Evolutionary conservation across 495 filamentous ascomycete genomes (phyloP).

Genomic region (Xylaria castorea): DNA sequence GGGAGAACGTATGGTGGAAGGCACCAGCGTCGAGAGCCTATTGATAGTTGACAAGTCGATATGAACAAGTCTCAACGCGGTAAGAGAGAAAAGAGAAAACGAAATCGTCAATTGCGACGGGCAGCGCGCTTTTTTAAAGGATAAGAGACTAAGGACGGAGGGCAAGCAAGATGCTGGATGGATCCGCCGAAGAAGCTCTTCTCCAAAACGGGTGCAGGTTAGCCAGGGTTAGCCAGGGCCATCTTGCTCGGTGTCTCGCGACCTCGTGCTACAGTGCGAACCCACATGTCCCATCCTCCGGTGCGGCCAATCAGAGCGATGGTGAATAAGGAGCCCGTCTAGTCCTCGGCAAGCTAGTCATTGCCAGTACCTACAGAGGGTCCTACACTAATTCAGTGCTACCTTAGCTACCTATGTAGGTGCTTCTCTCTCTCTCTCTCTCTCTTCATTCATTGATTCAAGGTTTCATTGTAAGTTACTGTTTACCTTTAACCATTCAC

Average conservation of each 20-base stretch:
- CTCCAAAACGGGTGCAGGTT: slow-evolving; percentile 34
- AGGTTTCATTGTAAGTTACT: not conserved
- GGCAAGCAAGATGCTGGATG: slow-evolving; percentile 33
- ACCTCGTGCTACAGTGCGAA: slow-evolving; percentile 31
- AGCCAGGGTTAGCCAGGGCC: slow-evolving; percentile 1
- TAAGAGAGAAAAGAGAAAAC: slow-evolving; percentile 36
- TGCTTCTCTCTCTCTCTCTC: not conserved
- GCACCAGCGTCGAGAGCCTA: slow-evolving; percentile 45
- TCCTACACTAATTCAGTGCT: not conserved
- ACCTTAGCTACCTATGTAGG: not conserved
- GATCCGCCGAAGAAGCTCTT: slow-evolving; percentile 49
- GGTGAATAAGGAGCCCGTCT: slow-evolving; percentile 17
- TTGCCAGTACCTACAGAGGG: not conserved
- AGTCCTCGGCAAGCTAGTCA: not conserved
- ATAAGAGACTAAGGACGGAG: slow-evolving; percentile 34
- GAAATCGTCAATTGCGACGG: slow-evolving; percentile 41
- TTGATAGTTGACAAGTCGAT: slow-evolving; percentile 41
- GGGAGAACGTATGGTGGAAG: slow-evolving; percentile 40
- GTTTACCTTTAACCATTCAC: not conserved
- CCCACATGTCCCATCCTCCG: slow-evolving; percentile 22
- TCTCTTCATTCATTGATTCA: not conserved
- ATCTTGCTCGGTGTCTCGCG: slow-evolving; percentile 29
- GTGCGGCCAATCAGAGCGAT: slow-evolving; percentile 7
- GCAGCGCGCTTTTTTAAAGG: slow-evolving; percentile 43
- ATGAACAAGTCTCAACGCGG: slow-evolving; percentile 46